These are phyloP conservation scores for Lachancea dasiensis DNA, from an alignment of 805 yeast species.

Conservation along the genomic window DNA sequence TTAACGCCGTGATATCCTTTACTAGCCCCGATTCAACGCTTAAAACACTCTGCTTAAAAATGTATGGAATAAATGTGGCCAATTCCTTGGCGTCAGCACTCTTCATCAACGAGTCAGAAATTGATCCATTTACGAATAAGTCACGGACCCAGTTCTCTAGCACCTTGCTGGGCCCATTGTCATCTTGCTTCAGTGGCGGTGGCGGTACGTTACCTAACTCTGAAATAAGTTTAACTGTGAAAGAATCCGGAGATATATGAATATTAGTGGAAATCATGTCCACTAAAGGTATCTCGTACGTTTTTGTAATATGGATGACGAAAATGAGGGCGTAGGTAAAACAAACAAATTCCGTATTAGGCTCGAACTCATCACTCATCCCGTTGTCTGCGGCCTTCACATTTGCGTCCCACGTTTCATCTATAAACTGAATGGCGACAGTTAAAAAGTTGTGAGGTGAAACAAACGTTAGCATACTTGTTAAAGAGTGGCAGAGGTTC, in stretches of 20 bases:
- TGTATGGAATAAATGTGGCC: constrained; percentile 60
- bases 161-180: constrained; percentile 26
- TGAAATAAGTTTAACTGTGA: constrained; percentile 28
- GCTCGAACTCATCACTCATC: constrained; percentile 40
- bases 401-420: constrained; percentile 33
- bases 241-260: constrained; percentile 24
- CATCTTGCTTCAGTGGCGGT: constrained; percentile 22
- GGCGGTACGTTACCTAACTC: constrained; percentile 22
- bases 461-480: constrained; percentile 39
- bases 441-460: constrained; percentile 39
- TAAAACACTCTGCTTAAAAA: constrained; percentile 64
- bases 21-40: constrained; percentile 48
- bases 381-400: constrained; percentile 26
- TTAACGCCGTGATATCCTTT: constrained; percentile 53
- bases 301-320: constrained; percentile 35
- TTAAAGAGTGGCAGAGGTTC: constrained; percentile 36
- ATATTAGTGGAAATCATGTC: constrained; percentile 24
- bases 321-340: constrained; percentile 57
- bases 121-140: constrained; percentile 75
- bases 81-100: constrained; percentile 61
- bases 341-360: constrained; percentile 62
- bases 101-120: constrained; percentile 76
- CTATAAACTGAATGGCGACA: constrained; percentile 48
- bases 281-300: constrained; percentile 33
- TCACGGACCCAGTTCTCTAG: constrained; percentile 75